Evolutionary conservation across 805 yeast genomes (phyloP).

Genomic region (Zygosaccharomyces bailii): DNA sequence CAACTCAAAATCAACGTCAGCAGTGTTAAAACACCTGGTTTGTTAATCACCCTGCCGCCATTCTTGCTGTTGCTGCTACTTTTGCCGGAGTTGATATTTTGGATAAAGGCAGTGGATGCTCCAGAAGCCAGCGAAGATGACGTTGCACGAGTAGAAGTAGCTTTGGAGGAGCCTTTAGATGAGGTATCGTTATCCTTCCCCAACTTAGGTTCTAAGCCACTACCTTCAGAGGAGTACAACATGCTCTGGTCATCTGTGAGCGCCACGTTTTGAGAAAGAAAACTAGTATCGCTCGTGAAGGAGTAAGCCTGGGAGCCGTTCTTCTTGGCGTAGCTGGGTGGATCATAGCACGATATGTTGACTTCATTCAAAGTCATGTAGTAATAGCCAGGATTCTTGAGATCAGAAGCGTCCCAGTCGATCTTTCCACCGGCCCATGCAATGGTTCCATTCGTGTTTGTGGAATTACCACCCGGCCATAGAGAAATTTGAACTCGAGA

Average conservation of each 20-base stretch:
- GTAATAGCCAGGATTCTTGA: constrained; percentile 74
- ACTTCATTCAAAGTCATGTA: constrained; percentile 62
- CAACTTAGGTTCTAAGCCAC: constrained; percentile 61
- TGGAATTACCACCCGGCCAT: constrained; percentile 71
- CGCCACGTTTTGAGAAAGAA: constrained; percentile 49
- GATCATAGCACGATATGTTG: constrained; percentile 64
- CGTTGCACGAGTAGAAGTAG: constrained; percentile 12
- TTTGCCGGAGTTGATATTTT: constrained; percentile 17
- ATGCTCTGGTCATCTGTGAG: constrained; percentile 61
- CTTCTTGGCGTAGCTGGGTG: constrained; percentile 53
- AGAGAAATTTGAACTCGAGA: constrained; percentile 66
- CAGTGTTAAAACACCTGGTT: constrained; percentile 1
- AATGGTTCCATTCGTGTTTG: constrained; percentile 57
- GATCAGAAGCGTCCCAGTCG: constrained; percentile 77
- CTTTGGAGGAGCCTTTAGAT: constrained; percentile 14
- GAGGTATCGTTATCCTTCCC: constrained; percentile 21
- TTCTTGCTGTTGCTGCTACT: constrained; percentile 8
- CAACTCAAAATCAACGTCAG: neutral
- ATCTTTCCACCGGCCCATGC: constrained; percentile 88
- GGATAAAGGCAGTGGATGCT: constrained; percentile 20
- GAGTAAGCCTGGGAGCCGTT: constrained; percentile 50
- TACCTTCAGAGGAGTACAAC: constrained; percentile 56
- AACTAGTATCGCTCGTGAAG: constrained; percentile 49
- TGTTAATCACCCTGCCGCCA: constrained; percentile 10
- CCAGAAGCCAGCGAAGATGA: constrained; percentile 11